Percentiles rank a stretch among this genome's conserved stretches.
phyloP scores from a whole-genome alignment of 139 green algal species.

The Tetradesmus lagerheimii region DNA sequence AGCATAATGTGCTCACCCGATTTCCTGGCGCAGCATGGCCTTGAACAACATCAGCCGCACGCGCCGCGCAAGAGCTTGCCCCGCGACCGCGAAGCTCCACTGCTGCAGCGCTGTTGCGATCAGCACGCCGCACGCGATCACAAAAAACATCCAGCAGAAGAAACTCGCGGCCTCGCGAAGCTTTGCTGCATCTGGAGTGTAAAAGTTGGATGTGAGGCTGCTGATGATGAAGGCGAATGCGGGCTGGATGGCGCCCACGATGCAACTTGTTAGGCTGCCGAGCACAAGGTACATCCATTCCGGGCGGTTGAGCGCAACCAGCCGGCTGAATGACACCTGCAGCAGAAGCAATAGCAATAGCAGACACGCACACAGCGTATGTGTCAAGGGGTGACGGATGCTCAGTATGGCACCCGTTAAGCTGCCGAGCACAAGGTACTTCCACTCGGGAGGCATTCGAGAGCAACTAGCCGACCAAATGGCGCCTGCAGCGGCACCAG shows the following conservation, averaged over 20 bases:
- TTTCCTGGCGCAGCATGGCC: constrained; percentile 74
- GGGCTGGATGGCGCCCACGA: constrained; percentile 72
- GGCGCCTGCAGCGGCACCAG: constrained; percentile 48
- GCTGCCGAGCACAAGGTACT: constrained; percentile 56
- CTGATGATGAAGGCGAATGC: constrained; percentile 74
- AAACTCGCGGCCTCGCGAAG: neutral
- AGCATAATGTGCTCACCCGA: no score
- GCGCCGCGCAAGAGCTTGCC: constrained; percentile 67
- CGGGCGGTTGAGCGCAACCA: constrained; percentile 68
- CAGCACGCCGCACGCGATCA: constrained; percentile 68
- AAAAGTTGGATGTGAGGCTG: constrained; percentile 17
- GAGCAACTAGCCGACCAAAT: constrained; percentile 59
- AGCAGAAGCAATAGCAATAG: constrained; percentile 22
- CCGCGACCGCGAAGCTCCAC: constrained; percentile 43
- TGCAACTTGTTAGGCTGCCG: constrained; percentile 59
- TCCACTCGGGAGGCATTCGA: constrained; percentile 75
- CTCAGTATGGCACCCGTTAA: constrained; percentile 59
- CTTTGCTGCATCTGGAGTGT: neutral
- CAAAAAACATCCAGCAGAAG: constrained; percentile 62
- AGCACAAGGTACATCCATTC: constrained; percentile 62
- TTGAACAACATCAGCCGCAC: constrained; percentile 74
- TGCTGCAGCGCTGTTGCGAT: constrained; percentile 55
- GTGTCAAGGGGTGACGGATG: neutral
- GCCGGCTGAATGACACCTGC: constrained; percentile 61
- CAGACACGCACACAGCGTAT: neutral